These are phyloP conservation scores for Speleostelium caveatum DNA, from an alignment of 78 protist species.

Conservation along the genomic window DNA sequence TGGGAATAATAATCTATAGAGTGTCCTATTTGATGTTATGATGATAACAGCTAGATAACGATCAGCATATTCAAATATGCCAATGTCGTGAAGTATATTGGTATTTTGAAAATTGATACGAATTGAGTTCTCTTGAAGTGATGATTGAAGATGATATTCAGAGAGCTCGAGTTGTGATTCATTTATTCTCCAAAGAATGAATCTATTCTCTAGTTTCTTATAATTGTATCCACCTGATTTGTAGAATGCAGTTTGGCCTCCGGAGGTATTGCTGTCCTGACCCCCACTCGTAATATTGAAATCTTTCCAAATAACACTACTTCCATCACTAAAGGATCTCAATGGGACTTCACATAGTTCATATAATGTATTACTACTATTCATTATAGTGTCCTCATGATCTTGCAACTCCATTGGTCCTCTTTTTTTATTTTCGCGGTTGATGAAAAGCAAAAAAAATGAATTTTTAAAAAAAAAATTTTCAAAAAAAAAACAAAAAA, in stretches of 20 bases:
- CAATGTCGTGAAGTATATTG: slow-evolving; percentile 10
- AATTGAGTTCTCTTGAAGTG: slow-evolving; percentile 23
- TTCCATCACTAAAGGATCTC: slow-evolving; percentile 42
- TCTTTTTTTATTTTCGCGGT: neutral
- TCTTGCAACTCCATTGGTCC: neutral
- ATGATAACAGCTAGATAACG: slow-evolving; percentile 13
- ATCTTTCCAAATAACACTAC: slow-evolving; percentile 25
- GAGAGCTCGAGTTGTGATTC: slow-evolving; percentile 14
- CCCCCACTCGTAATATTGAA: slow-evolving; percentile 1
- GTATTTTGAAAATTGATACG: slow-evolving; percentile 28
- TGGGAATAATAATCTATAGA: slow-evolving; percentile 54
- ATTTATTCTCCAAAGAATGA: slow-evolving; percentile 53
- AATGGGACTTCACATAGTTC: slow-evolving; percentile 14
- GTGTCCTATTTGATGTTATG: slow-evolving; percentile 4
- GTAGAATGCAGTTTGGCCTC: neutral
- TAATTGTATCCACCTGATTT: slow-evolving; percentile 61
- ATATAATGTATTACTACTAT: neutral
- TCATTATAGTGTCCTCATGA: neutral
- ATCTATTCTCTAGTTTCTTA: slow-evolving; percentile 14
- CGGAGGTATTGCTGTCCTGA: neutral
- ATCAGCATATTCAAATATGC: slow-evolving; percentile 13
- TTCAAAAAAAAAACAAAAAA: neutral
- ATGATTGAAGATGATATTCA: slow-evolving; percentile 1
- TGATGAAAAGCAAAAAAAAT: no score
- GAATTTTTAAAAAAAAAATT: no score